Evolutionary conservation across 2,329 filamentous ascomycete genomes (phyloP), one percentile per base, ranked within the genome.

Genomic region (Tolypocladium paradoxum): DNA sequence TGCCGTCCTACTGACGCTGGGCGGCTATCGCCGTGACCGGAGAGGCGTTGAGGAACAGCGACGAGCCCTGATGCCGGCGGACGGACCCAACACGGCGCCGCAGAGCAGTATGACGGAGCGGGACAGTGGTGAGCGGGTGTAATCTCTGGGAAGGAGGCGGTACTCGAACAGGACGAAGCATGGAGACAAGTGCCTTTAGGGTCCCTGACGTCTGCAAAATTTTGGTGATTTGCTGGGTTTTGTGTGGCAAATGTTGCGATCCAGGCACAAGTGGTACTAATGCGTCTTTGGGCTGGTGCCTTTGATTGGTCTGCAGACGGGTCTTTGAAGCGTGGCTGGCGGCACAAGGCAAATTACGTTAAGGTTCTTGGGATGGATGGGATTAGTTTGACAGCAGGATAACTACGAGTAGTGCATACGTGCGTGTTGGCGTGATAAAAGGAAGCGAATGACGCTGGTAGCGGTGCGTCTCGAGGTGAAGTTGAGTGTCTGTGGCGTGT

Each of bases 1-100:
- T 9, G 74, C 68, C 2, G 56, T 76, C 16, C 18, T 79, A 3
- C 57, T 69, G 2, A 68, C 73, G 1, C 50, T 73, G 18, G 69
- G 70, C 0, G 69, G 70, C 0, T 76, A 69, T 53, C 68, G 66
- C 7, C 66, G 65, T 8, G 40, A 47, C 11, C 55, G 55, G n/a
- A 50, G 53, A 14, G 24, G 55, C n/a, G 48, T 61, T 20, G 48
- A 51, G 18, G 57, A 63, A 27, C 61, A 63, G 36, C 57, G 57
- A 31, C 55, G 58, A 35, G 56, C n/a, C 11, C 29, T 57, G 33
- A 50, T 63, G 7, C 49, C 49, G 11, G 54, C 59, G 16, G 60
- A 62, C 14, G 31, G n/a, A 18, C n/a, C 48, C 2, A 45, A 18
- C 24, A 38, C 8, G 20, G 18, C 18, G 7, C n/a, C 31, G 4